A percentile compares a stretch with the other conserved stretches of the same genome.
phyloP scores from a whole-genome alignment of 768 basidiomycete species.

The Russula olivacea region DNA sequence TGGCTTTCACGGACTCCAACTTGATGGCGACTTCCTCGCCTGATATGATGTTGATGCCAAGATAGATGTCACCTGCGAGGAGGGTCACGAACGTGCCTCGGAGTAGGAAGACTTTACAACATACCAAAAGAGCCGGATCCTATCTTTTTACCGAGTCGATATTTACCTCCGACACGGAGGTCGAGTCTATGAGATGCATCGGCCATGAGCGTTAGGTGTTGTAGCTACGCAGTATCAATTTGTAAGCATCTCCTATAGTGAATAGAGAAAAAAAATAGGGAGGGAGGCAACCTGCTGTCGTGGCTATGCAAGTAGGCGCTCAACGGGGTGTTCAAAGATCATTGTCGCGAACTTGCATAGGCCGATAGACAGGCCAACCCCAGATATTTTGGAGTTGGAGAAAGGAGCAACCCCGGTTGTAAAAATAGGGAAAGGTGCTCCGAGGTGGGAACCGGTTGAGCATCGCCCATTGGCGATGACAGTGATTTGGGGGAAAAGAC shows the following conservation, averaged over 20 bases:
- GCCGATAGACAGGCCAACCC: neutral
- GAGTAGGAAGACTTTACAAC: conserved; percentile 29
- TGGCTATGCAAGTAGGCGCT: conserved; percentile 15
- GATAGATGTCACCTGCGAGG: conserved; percentile 87
- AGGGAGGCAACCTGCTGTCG: conserved; percentile 9
- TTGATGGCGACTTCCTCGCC: conserved; percentile 99
- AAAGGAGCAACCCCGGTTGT: neutral
- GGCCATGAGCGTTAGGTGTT: conserved; percentile 47
- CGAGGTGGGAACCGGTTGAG: conserved; percentile 6
- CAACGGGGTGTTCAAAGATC: neutral
- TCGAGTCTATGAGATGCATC: conserved; percentile 73
- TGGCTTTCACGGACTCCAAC: conserved; percentile 99
- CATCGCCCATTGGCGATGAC: neutral
- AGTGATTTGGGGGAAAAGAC: neutral
- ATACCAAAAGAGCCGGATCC: conserved; percentile 96
- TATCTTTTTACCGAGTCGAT: conserved; percentile 98
- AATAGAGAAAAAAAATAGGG: neutral
- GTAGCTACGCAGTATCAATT: conserved; percentile 14
- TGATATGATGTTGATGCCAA: conserved; percentile 99
- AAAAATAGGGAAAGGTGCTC: conserved; percentile 2
- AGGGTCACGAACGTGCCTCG: neutral
- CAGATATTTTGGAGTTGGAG: neutral
- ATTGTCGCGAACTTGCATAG: neutral
- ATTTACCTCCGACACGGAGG: conserved; percentile 89
- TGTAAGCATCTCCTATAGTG: conserved; percentile 5